phyloP scores from a whole-genome alignment of 2,329 filamentous ascomycete species.

The Fusarium decemcellulare region DNA sequence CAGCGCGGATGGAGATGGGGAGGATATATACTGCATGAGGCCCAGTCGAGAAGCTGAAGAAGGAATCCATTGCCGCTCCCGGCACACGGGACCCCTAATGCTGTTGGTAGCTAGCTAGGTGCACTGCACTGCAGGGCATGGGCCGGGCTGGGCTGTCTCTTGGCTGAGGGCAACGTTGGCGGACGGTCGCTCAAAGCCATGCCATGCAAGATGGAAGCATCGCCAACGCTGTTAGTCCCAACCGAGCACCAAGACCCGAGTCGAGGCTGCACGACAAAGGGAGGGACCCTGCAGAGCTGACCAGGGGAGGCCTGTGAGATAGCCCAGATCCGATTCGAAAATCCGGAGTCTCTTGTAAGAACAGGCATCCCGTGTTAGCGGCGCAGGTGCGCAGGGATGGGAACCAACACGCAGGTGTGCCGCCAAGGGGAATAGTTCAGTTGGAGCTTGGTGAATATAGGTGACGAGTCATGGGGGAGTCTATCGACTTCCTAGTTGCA shows the following conservation, averaged over 20 bases:
- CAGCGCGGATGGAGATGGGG: conserved; percentile 11
- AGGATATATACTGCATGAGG: conserved; percentile 10
- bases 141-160: not conserved
- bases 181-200: not conserved
- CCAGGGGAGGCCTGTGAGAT: not conserved
- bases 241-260: too few species aligned
- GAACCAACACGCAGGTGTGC: conserved; percentile 1
- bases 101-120: too few species aligned
- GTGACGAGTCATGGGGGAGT: not conserved
- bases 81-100: too few species aligned
- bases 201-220: not conserved
- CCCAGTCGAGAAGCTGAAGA: not conserved
- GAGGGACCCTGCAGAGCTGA: not conserved
- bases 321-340: conserved; percentile 32
- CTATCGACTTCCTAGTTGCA: not conserved
- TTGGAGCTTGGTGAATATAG: too few species aligned
- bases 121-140: too few species aligned
- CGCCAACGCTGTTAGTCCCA: not conserved
- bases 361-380: conserved; percentile 3
- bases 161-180: conserved; percentile 3
- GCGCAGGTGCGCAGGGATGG: conserved; percentile 3
- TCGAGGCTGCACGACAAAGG: not conserved
- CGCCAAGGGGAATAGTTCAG: not conserved
- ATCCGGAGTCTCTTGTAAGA: conserved; percentile 14
- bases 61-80: not conserved